These are phyloP conservation scores for Zygosaccharomyces bisporus DNA, from an alignment of 805 yeast genomes.

Conservation along the genomic window DNA sequence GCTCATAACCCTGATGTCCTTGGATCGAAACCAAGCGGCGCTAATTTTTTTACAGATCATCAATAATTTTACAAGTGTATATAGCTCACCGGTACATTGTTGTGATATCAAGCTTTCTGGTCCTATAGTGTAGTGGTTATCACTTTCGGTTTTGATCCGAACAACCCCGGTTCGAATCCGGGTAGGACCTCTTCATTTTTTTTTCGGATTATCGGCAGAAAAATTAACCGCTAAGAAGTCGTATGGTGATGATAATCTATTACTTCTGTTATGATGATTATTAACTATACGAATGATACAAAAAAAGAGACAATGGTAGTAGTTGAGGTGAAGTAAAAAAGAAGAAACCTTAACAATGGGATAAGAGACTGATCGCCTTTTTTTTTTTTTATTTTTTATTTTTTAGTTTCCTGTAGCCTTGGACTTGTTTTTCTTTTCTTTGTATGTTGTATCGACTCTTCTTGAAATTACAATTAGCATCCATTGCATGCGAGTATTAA, in stretches of 20 bases:
- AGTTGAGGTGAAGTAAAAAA: background rate
- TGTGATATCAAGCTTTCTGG: slow-evolving; percentile 8
- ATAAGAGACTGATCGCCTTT: background rate
- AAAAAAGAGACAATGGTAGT: background rate
- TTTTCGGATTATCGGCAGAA: too few relatives aligned
- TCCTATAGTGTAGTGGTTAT: slow-evolving; percentile 73
- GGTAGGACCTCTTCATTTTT: slow-evolving; percentile 66
- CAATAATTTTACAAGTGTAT: too few relatives aligned
- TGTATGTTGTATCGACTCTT: background rate
- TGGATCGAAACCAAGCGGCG: slow-evolving; percentile 96
- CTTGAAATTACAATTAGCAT: background rate
- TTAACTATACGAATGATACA: slow-evolving; percentile 3
- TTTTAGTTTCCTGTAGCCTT: slow-evolving; percentile 1
- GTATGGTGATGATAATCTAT: too few relatives aligned
- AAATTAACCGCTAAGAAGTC: too few relatives aligned
- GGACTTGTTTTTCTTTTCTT: background rate
- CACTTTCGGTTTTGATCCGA: slow-evolving; percentile 79
- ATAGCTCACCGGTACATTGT: too few relatives aligned
- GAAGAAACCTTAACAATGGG: background rate
- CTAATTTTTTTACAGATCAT: slow-evolving; percentile 41
- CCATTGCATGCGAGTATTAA: background rate
- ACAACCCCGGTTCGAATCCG: slow-evolving; percentile 85
- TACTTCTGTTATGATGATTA: background rate
- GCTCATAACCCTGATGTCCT: slow-evolving; percentile 98
- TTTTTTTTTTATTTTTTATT: background rate